Percentiles rank a stretch among this genome's conserved stretches.
Evolutionary conservation across 148 eudicot genomes (phyloP).

Genomic region (Rhododendron vialii): DNA sequence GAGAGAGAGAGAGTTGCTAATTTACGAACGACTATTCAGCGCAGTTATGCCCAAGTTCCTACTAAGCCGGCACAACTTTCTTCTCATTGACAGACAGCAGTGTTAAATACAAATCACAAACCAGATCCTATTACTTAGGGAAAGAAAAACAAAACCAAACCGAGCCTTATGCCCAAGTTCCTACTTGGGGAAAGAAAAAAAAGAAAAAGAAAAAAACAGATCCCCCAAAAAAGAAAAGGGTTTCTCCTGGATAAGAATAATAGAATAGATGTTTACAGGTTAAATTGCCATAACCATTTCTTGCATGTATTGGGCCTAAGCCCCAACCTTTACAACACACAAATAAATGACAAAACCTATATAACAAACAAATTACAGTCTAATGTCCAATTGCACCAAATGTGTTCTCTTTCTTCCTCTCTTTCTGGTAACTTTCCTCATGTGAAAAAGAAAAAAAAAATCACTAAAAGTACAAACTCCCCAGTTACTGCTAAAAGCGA

Average conservation of each 20-base stretch:
- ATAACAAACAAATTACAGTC: background rate
- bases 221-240: background rate
- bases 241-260: background rate
- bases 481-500: constrained; percentile 3
- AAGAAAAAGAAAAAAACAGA: too few species aligned
- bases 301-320: constrained; percentile 6
- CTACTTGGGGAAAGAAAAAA: too few species aligned
- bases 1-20: background rate
- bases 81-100: background rate
- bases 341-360: background rate
- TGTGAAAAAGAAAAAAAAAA: background rate
- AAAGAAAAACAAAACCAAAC: too few species aligned
- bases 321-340: constrained; percentile 3
- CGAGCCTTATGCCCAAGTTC: too few species aligned
- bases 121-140: background rate
- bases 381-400: background rate
- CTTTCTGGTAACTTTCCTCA: background rate
- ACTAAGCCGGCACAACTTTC: background rate
- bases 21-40: background rate
- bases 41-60: background rate
- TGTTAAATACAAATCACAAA: background rate
- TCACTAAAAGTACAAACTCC: background rate
- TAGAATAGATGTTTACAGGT: background rate
- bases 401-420: background rate
- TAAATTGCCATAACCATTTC: background rate